Percentiles rank a stretch among this genome's conserved stretches.
Conservation (phyloP, 805 yeast species). For the Hanseniaspora valbyensis region DNA sequence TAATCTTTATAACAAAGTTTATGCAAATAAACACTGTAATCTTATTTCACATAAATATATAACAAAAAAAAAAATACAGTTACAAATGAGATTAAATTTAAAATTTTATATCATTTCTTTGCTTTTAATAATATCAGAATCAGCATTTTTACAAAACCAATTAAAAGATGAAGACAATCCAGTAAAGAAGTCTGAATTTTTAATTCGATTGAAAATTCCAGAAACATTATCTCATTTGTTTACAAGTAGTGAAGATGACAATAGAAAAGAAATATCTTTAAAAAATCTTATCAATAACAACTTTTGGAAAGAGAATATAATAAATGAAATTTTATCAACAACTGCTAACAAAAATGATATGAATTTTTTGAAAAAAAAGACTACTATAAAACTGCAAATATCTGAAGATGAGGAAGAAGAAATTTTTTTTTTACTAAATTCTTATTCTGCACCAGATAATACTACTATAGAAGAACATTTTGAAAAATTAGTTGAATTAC, state of each 20-base stretch:
- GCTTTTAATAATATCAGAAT: not conserved
- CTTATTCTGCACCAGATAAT: not conserved
- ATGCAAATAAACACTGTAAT: no score
- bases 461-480: not conserved
- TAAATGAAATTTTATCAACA: slow-evolving; percentile 19
- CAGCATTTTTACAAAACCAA: not conserved
- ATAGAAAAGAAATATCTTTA: slow-evolving; percentile 32
- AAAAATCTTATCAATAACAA: not conserved
- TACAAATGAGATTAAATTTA: no score
- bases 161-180: slow-evolving; percentile 14
- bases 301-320: slow-evolving; percentile 27
- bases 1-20: no score
- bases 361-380: no score
- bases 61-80: no score
- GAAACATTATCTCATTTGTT: slow-evolving; percentile 29
- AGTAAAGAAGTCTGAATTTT: slow-evolving; percentile 27
- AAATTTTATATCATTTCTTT: no score
- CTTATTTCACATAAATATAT: no score
- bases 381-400: no score
- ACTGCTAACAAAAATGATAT: slow-evolving; percentile 33
- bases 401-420: no score
- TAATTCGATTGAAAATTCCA: slow-evolving; percentile 43
- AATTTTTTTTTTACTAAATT: no score
- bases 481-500: slow-evolving; percentile 2
- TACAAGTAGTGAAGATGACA: slow-evolving; percentile 30